These are phyloP conservation scores for Trichophaea hybrida DNA, from an alignment of 2,329 filamentous ascomycete species.

Conservation along the genomic window DNA sequence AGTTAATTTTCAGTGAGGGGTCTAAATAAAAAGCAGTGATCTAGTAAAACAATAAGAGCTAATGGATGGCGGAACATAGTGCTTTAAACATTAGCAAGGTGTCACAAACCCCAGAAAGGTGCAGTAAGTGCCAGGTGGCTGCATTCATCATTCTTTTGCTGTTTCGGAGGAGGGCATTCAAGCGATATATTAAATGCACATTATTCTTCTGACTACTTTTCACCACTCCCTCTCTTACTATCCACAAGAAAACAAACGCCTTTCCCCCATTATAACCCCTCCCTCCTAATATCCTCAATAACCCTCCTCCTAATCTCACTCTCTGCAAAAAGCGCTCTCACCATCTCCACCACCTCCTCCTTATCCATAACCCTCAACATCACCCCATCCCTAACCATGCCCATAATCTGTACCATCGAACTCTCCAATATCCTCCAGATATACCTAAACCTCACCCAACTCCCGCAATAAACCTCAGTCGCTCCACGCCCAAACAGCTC, in stretches of 20 bases:
- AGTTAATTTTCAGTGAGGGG: too few species aligned
- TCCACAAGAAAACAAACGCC: not conserved
- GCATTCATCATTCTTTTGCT: too few species aligned
- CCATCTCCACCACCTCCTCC: slow-evolving; percentile 25
- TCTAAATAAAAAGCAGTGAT: too few species aligned
- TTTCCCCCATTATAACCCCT: not conserved
- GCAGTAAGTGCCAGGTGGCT: too few species aligned
- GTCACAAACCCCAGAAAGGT: too few species aligned
- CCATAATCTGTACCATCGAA: slow-evolving; percentile 25
- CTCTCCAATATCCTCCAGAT: slow-evolving; percentile 25
- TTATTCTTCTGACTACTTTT: too few species aligned
- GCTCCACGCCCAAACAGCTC: slow-evolving; percentile 16
- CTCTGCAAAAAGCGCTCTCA: slow-evolving; percentile 26
- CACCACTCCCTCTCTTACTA: not conserved
- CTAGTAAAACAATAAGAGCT: too few species aligned
- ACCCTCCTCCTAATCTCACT: slow-evolving; percentile 23
- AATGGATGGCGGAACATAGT: too few species aligned
- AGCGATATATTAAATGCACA: too few species aligned
- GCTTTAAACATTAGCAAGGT: too few species aligned
- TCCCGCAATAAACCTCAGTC: slow-evolving; percentile 19
- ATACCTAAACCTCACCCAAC: slow-evolving; percentile 27
- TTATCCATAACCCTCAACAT: slow-evolving; percentile 16
- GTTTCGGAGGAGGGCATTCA: too few species aligned
- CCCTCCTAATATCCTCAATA: slow-evolving; percentile 24
- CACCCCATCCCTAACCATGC: slow-evolving; percentile 24